Evolutionary conservation across 2,329 filamentous ascomycete genomes (phyloP), one percentile per base, ranked within the genome.

Genomic region (Didymosphaeria variabile): DNA sequence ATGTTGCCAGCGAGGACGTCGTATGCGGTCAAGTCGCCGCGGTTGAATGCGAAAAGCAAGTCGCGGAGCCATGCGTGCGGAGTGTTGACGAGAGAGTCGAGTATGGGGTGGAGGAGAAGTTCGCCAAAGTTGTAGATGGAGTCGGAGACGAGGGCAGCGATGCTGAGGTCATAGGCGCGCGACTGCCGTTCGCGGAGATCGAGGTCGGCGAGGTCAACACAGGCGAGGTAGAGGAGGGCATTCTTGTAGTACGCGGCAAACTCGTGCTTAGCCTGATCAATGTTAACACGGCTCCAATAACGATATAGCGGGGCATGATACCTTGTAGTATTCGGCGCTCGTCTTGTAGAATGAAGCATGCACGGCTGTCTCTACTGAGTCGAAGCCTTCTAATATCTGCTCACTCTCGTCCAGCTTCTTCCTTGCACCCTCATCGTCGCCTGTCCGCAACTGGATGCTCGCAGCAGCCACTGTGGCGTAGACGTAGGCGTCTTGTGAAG

Each of bases 91-190:
- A 99, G 87, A 21, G 91, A 90, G 75, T 97, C 92, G 65, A 99
- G 89, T 75, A 99, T 97, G 3, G 95, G 95, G 79, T 99, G 95
- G 69, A 99, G 87, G 34, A 99, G 88, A n/a, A 99, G 90, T 84
- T 99, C 95, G 79, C 95, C 95, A 72, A 99, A 99, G 84, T 99
- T 99, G 88, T 99, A 98, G 82, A 98, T 99, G 72, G 89, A 92
- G 74, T 94, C 92, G 54, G 94, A 97, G 42, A 97, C 91, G 9
- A 99, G 86, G 10, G 95, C 95, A 31, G 95, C 93, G 57, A 98
- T 90, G 74, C 91, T 91, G 64, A 99, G 89, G 78, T 97, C 93
- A 81, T 97, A 97, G 47, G 95, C 95, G 71, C 94, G 90, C 61
- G 86, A 87, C 77, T 90, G 90, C 72, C 92, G 90, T 79, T 99